Base-by-base conservation (phyloP, 2,329 filamentous ascomycete genomes). In the Dryadomyces sulphureus region DNA sequence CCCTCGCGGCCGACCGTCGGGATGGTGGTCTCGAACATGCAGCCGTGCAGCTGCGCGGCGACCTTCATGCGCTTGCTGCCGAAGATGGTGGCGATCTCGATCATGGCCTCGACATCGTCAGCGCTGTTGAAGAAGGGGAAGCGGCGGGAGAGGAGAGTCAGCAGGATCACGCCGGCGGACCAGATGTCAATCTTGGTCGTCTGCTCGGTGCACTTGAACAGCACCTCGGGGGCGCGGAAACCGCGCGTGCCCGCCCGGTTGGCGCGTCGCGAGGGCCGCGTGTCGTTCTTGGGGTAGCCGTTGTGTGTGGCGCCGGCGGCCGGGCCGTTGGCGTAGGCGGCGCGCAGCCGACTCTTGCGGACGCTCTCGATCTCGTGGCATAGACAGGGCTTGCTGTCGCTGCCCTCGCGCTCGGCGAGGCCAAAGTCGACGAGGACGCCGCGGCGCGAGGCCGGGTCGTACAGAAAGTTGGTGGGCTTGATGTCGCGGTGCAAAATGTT, bases 91-190 rank as follows among this genome's bases (percentile, higher is more conserved):
- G 89, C 85, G 54, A 98, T 93, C 63, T 98, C 92, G 54, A 98
- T 90, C 74, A 95, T 83, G 44, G 92, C 92, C 59, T 98, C 92
- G 41, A 98, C 84, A 56, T 98, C 92, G 60, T 98, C 92, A n/a
- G 88, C 83, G 40, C 86, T 94, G 65, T 98, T 95, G 72, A 98
- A 98, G 65, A 98, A 98, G 1, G 92, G 92, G 56, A 98, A 98
- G 4, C 92, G 80, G 47, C 84, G 83, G 36, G 85, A 90, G 14
- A 98, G 70, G 52, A 98, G 83, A 1, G 92, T 98, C n/a, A 98
- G 70, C 2, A 98, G 73, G 46, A 98, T 94, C n/a, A 98, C 89
- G 38, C 92, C 92, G 0, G 82, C 89, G 21, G 87, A 94, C 92
- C 92, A 98, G 53, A 98, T 83, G 60, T 98, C 92, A 54, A 98